Base-by-base conservation (phyloP, 768 basidiomycete genomes). In the Trametes coccinea region DNA sequence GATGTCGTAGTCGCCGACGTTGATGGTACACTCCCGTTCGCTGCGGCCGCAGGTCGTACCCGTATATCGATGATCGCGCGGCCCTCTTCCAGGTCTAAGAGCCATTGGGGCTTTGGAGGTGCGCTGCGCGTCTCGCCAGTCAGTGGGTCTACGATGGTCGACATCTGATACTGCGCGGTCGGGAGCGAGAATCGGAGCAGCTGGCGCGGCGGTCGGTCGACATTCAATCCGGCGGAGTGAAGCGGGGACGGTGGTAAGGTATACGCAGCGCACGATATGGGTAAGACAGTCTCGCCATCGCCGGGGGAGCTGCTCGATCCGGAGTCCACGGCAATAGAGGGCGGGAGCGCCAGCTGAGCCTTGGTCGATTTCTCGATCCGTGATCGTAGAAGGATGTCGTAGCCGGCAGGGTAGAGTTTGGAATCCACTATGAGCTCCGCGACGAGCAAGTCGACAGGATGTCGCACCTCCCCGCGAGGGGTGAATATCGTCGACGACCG, bases 221-320 rank as follows among this genome's bases (percentile, higher is more conserved):
- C 71, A 59, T 84, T 83, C 40, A 88, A 78, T 30, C 79, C 82
- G 14, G 90, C 88, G 22, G 92, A 90, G 67, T 90, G 91, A 59
- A 92, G 75, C 10, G 93, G 85, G 22, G 93, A 94, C 2, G 87
- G 84, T 0, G 95, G 93, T 55, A 96, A 82, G 0, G 88, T 89
- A 70, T 91, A 83, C 13, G 95, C 77, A 4, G 80, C 79, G 60
- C 83, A 83, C 30, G 73, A 71, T 63, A 91, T 76, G 14, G 85
- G 91, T 31, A 86, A 80, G 39, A 66, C 76, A 30, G 50, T 57
- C 17, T 57, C 59, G 17, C 50, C 62, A 5, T 55, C 46, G 33
- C 14, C 50, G 3, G 41, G 53, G 34, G 37, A 34, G 3, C 5
- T 64, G 67, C 17, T 65, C 64, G n/a, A 60, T 60, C 46, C 58